Base-by-base conservation (phyloP, 768 basidiomycete genomes). In the Rhizopogon roseolus region DNA sequence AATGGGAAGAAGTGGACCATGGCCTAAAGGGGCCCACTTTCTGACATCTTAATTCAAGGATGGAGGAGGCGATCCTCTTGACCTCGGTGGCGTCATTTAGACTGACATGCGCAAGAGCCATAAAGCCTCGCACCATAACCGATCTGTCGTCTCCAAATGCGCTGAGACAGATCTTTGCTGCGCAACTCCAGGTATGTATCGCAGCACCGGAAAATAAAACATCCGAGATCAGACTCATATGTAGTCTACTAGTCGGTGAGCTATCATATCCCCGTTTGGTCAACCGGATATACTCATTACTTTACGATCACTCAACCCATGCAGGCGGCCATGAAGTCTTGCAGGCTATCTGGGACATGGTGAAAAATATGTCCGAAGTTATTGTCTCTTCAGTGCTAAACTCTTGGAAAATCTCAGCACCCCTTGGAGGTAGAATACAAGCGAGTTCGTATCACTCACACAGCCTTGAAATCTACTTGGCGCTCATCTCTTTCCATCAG, bases 391-490 rank as follows among this genome's bases (percentile, higher is more conserved):
- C 88, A 1, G 78, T 99, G 19, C 94, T 96, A 13, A 91, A 81
- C 62, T 98, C 97, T 71, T 96, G 93, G 93, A 88, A 85, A 65
- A 90, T 99, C 45, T 86, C 90, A 2, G 68, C 84, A 81, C 25
- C 95, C 94, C 64, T 84, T 95, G 13, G 94, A 97, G 41, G 96
- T 96, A 4, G 93, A 90, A 68, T 94, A 89, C 66, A 88, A 85
- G 67, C 93, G 86, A 80, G 94, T 64, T 49, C 34, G 28, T 39
- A 42, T 36, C 17, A 2, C 37, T 40, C 7, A 19, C 19, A 40
- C 42, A 11, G 19, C 13, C 14, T 8, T 16, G 7, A 34, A 32
- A 36, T 32, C 1, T 42, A 5, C 27, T 43, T 55, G 17, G 66
- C n/a, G 16, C n/a, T 22, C 3, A 27, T 10, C 29, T 39, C 45